A percentile compares a stretch with the other conserved stretches of the same genome.
Conservation (phyloP, 495 filamentous ascomycete genomes). For the Penicillium canariense region DNA sequence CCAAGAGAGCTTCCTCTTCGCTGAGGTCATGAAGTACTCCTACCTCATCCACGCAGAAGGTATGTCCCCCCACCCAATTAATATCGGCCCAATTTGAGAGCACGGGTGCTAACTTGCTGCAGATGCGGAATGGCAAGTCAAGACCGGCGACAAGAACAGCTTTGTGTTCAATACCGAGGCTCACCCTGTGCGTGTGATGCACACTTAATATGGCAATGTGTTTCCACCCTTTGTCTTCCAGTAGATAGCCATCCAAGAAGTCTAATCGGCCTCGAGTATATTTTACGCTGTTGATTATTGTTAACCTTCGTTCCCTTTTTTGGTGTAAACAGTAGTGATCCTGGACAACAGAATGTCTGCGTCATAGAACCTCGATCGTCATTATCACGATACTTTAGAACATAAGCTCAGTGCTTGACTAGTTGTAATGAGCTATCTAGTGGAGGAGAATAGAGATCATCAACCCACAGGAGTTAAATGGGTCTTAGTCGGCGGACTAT, state of each 20-base stretch:
- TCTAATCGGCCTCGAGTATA: too few relatives aligned
- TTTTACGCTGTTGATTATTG: too few relatives aligned
- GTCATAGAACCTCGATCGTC: too few relatives aligned
- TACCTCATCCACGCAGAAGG: slow-evolving; percentile 63
- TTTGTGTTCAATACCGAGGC: slow-evolving; percentile 87
- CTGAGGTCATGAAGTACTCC: slow-evolving; percentile 84
- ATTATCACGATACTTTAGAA: too few relatives aligned
- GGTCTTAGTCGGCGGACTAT: too few relatives aligned
- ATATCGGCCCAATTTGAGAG: not conserved
- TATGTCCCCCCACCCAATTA: slow-evolving; percentile 3
- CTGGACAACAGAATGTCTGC: too few relatives aligned
- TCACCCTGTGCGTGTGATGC: slow-evolving; percentile 64
- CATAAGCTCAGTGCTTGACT: too few relatives aligned
- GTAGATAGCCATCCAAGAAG: slow-evolving; percentile 10
- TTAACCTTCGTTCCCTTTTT: too few relatives aligned
- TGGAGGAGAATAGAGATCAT: too few relatives aligned
- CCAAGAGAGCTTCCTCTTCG: slow-evolving; percentile 89
- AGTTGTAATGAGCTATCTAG: too few relatives aligned
- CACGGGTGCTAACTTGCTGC: slow-evolving; percentile 14
- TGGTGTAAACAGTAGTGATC: too few relatives aligned
- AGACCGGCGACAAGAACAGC: slow-evolving; percentile 52
- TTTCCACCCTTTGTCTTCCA: not conserved
- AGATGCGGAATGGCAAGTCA: slow-evolving; percentile 67
- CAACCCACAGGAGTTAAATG: too few relatives aligned
- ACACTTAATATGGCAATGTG: slow-evolving; percentile 9